Evolutionary conservation across 257 asterid genomes (phyloP).

Genomic region (Coffea eugenioides): DNA sequence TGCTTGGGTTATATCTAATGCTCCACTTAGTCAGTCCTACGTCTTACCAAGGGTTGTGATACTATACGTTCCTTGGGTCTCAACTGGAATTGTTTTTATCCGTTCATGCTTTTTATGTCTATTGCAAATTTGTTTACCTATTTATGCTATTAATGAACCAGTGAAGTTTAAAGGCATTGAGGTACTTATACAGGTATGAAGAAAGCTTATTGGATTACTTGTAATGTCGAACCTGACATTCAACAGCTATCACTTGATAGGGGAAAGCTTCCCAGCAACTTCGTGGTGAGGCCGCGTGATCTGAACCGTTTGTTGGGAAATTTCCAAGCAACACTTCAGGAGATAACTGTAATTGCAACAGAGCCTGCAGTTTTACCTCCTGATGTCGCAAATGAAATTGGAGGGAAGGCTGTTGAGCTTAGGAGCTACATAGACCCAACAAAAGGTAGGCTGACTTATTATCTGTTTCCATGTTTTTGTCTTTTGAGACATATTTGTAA

Average conservation of each 20-base stretch:
- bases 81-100: not conserved
- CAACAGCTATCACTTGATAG: slow-evolving; percentile 89
- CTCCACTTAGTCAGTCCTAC: not conserved
- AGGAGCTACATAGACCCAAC: slow-evolving; percentile 96
- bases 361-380: slow-evolving; percentile 57
- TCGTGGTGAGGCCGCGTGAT: slow-evolving; percentile 88
- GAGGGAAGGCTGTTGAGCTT: slow-evolving; percentile 93
- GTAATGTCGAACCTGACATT: slow-evolving; percentile 85
- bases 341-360: slow-evolving; percentile 88
- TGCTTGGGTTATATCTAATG: not conserved
- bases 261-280: slow-evolving; percentile 81
- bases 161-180: not conserved
- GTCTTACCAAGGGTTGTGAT: not conserved
- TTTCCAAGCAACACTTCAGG: slow-evolving; percentile 88
- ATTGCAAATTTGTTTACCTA: not conserved
- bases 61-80: not conserved
- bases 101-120: not conserved
- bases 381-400: slow-evolving; percentile 72
- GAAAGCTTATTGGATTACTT: slow-evolving; percentile 83
- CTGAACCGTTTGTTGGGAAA: slow-evolving; percentile 75
- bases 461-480: slow-evolving; percentile 8
- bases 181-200: slow-evolving; percentile 62
- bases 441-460: slow-evolving; percentile 52
- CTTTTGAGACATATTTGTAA: slow-evolving; percentile 1
- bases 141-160: not conserved